These are phyloP conservation scores for Trifolium pratense DNA, from an alignment of 306 rosid genomes.

Conservation along the genomic window DNA sequence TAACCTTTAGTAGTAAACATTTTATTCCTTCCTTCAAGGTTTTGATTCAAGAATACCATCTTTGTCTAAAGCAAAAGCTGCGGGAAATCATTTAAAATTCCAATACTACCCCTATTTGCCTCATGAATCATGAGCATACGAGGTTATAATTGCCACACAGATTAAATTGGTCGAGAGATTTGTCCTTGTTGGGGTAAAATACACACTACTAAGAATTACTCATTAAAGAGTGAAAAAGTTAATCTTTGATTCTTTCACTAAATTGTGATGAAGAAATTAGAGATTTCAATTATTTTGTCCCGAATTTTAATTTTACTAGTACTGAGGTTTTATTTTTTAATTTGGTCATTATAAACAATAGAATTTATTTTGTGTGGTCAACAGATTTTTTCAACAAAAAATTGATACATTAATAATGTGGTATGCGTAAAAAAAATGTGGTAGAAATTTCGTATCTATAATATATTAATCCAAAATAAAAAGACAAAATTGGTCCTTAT, in stretches of 20 bases:
- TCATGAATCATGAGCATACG: neutral
- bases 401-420: too few species aligned
- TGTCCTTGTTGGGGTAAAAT: neutral
- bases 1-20: constrained; percentile 22
- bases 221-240: neutral
- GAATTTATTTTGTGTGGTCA: too few species aligned
- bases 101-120: neutral
- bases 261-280: neutral
- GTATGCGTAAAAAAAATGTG: too few species aligned
- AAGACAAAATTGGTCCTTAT: too few species aligned
- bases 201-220: neutral
- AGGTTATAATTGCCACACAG: neutral
- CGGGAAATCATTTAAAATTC: constrained; percentile 18
- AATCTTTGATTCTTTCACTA: neutral
- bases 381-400: too few species aligned
- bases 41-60: constrained; percentile 24
- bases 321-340: too few species aligned
- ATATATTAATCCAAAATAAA: too few species aligned
- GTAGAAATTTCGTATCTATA: too few species aligned
- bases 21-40: constrained; percentile 44
- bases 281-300: too few species aligned
- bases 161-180: neutral
- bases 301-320: neutral
- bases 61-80: constrained; percentile 48
- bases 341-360: too few species aligned